Base-by-base conservation (phyloP, 2,329 filamentous ascomycete species). In the Trichoderma sp. region DNA sequence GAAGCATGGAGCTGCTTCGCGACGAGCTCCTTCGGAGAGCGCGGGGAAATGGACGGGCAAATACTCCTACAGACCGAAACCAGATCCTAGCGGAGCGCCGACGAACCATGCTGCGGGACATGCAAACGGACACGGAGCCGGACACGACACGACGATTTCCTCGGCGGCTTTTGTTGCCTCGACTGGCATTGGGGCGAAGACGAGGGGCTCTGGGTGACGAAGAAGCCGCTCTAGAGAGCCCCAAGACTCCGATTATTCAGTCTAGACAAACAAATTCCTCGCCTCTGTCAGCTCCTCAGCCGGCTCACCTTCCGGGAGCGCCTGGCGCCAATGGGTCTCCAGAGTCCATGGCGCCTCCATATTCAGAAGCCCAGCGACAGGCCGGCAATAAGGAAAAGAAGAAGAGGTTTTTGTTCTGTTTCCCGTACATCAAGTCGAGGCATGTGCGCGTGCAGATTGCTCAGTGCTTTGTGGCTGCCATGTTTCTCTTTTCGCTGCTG, bases 381-480 rank as follows among this genome's bases (percentile, higher is more conserved):
- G 8, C 46, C 18, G 43, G 18, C 16, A 56, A 61, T 49, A 49
- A 30, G 26, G 54, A 60, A 24, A 56, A 59, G 32, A 79, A 79
- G 2, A 83, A 80, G 59, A 78, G 77, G 16, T 87, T 87, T 69
- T 72, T 88, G 4, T 83, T 84, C 68, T 88, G 86, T 74, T 82
- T 87, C 67, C 85, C 87, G 4, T 84, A 84, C 79, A 76, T 89
- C 63, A 83, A 83, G 74, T 88, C 87, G 52, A 79, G 79, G 59
- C 82, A 81, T 63, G 81, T 87, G 69, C 84, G 87, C 46, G 77
- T 81, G 46, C 86, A 88, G 71, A 83, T 90, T 49, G 74, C 90
- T 67, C 84, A 84, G 37, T 90, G 87, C 75, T 83, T 91, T 28
- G 84, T 92, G 7, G 91, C 91, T 6, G 91, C 90, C 1, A 70